Evolutionary conservation across 805 yeast genomes (phyloP), one percentile per base, ranked within the genome.

Genomic region (Myxozyma neglecta): DNA sequence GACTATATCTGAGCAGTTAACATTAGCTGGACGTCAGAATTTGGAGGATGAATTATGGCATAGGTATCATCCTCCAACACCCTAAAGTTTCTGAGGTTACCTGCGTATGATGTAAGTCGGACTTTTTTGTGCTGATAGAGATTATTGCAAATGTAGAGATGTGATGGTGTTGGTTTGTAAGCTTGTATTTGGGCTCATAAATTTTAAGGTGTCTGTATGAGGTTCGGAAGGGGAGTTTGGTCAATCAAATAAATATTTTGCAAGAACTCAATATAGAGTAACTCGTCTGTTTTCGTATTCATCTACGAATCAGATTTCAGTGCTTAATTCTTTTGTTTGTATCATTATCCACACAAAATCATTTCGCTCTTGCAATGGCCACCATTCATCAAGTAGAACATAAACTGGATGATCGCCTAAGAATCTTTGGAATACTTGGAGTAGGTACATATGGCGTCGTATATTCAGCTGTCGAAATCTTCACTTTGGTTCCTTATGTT

Each of bases 401-500:
- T n/a, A 46, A 65, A 13, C 56, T 67, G 42, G 66, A 60, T 52
- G 49, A 61, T 57, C 57, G 68, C 34, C 59, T 66, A 50, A 62
- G 67, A 56, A 58, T 72, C 44, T 63, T 64, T 52, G 64, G 59
- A 43, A 60, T 67, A n/a, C 81, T 87, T 10, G 96, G 97, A 7
- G 82, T 93, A 0, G 97, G 97, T 34, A 90, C 96, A 24, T 90
- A 86, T 70, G 96, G 96, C 4, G 78, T 87, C 37, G 93, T 90
- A 7, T 89, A 87, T 76, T 78, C 83, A 16, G 91, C 89, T 3
- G 74, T 80, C 61, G 87, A 90, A 70, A 66, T 79, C 20, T 70
- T 68, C 47, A 80, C 87, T 0, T 79, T 81, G 16, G 74, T 77
- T 52, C 74, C 77, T 20, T 85, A 78, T 68, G 97, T 97, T 1